phyloP scores from a whole-genome alignment of 768 basidiomycete species.

The Boletus coccyginus region DNA sequence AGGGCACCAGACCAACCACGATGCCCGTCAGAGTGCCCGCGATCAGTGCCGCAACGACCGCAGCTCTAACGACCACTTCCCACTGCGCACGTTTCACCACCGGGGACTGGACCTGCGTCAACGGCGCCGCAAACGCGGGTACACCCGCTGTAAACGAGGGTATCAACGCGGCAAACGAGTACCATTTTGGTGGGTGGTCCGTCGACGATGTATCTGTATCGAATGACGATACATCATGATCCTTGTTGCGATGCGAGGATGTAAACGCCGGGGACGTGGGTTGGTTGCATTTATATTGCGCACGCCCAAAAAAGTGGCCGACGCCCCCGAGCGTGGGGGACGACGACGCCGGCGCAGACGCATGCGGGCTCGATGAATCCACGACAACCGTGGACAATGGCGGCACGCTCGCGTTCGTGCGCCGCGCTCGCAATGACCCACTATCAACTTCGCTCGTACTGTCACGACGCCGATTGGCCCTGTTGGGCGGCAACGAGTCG shows the following conservation, averaged over 20 bases:
- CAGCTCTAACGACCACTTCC: conserved; percentile 75
- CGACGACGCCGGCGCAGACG: background rate
- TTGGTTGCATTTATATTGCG: conserved; percentile 32
- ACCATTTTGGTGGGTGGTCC: background rate
- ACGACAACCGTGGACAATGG: background rate
- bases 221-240: no score
- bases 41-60: conserved; percentile 43
- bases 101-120: conserved; percentile 68
- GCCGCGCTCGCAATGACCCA: background rate
- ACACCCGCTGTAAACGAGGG: conserved; percentile 42
- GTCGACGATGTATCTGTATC: background rate
- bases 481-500: conserved; percentile 20
- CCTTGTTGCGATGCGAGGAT: background rate
- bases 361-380: background rate
- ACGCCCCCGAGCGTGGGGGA: conserved; percentile 1
- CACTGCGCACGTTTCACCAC: conserved; percentile 77
- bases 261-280: background rate
- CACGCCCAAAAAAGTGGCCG: conserved; percentile 17
- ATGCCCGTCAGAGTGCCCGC: conserved; percentile 33
- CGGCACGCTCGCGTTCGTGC: no score
- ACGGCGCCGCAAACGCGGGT: conserved; percentile 67
- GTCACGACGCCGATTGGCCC: background rate
- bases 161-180: conserved; percentile 16
- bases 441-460: background rate
- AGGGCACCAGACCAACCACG: conserved; percentile 17